Base-by-base conservation (phyloP, 257 asterid genomes). In the Scutellaria minor region DNA sequence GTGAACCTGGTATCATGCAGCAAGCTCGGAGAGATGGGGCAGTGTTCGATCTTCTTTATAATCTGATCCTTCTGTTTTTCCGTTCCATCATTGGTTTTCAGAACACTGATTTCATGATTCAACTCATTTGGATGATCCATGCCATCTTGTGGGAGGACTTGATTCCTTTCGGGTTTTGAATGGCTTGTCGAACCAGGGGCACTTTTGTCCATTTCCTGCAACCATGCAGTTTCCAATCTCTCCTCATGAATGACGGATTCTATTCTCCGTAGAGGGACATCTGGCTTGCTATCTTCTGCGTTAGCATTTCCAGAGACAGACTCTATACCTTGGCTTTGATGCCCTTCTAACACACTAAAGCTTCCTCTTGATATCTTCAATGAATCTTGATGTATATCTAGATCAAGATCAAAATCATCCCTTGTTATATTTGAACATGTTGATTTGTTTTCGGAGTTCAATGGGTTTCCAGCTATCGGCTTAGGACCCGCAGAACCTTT, bases 171-270 rank as follows among this genome's bases (percentile, higher is more conserved):
- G 2, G 97, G 98, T 80, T 80, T 91, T 80, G 72, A 68, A 46
- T 79, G 90, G 46, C 77, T 78, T 64, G 81, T 31, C 11, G 96
- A 80, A 41, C 87, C 95, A 14, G 94, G 86, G 15, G 90, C 82
- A 71, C 91, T 87, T 77, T 86, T 92, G 81, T 92, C 98, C 91
- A 79, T 82, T 7, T 94, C 96, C 74, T 90, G 98, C 75, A 92
- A 78, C 98, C 98, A 86, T 1, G 99, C 96, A 52, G 98, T 86
- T 85, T 95, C 99, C 56, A 90, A 50, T 71, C 90, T 84, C 82
- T 90, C 98, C 74, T 92, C 97, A 12, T 76, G 92, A 74, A 90
- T 90, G 39, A 92, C 88, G 70, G 98, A 90, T 66, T 90, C 96
- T 18, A 87, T 86, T 76, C 98, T 90, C 82, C 82, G 89, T 46